phyloP scores from a whole-genome alignment of 768 basidiomycete genomes.

The Cyclocybe cylindracea region DNA sequence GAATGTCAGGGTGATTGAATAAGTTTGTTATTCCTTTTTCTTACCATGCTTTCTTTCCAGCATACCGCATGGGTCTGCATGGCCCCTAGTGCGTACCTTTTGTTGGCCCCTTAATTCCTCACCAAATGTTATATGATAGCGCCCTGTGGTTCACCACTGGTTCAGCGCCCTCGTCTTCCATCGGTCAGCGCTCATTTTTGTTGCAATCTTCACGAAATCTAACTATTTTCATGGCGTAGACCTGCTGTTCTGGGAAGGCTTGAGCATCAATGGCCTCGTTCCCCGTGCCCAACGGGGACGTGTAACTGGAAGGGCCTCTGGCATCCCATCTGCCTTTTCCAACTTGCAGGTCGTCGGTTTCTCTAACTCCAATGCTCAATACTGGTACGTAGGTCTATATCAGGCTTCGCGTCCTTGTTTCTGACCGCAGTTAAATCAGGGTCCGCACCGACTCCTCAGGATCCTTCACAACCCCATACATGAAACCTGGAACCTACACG shows the following conservation, averaged over 20 bases:
- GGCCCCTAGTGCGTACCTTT: slow-evolving; percentile 31
- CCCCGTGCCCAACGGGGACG: slow-evolving; percentile 25
- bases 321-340: slow-evolving; percentile 21
- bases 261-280: slow-evolving; percentile 24
- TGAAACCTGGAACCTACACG: slow-evolving; percentile 48
- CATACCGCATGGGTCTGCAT: slow-evolving; percentile 32
- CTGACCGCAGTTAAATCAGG: slow-evolving; percentile 14
- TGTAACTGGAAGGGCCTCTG: slow-evolving; percentile 30
- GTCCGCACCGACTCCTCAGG: slow-evolving; percentile 29
- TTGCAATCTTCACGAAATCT: background rate
- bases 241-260: slow-evolving; percentile 29
- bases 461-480: slow-evolving; percentile 36
- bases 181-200: background rate
- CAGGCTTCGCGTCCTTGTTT: background rate
- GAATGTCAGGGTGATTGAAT: slow-evolving; percentile 23
- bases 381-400: slow-evolving; percentile 24
- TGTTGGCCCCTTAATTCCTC: background rate
- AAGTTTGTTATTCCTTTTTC: background rate
- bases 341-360: slow-evolving; percentile 25
- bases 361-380: slow-evolving; percentile 29
- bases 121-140: slow-evolving; percentile 8
- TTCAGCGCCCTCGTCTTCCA: slow-evolving; percentile 26
- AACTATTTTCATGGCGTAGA: slow-evolving; percentile 12
- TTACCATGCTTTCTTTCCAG: slow-evolving; percentile 7
- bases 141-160: slow-evolving; percentile 41